Percentiles rank a stretch among this genome's conserved stretches.
phyloP scores from a whole-genome alignment of 768 basidiomycete species.

The Podaxis pistillaris region DNA sequence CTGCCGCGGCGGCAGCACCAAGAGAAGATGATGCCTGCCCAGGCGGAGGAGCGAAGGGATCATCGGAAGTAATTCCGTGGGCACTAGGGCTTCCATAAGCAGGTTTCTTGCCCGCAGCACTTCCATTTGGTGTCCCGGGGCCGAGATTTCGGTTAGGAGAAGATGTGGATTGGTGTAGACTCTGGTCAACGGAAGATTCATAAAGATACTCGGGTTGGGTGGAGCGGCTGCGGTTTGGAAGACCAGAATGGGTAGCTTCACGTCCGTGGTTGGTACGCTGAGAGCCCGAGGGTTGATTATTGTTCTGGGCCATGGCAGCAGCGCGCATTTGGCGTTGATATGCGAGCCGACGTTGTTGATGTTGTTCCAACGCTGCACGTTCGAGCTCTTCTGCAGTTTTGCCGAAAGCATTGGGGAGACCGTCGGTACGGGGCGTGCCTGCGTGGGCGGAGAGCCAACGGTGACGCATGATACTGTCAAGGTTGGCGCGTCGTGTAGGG shows the following conservation, averaged over 20 bases:
- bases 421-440: constrained; percentile 32
- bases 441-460: constrained; percentile 77
- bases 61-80: constrained; percentile 53
- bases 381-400: constrained; percentile 79
- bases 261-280: constrained; percentile 54
- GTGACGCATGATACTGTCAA: constrained; percentile 82
- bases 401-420: constrained; percentile 50
- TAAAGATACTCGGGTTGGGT: constrained; percentile 75
- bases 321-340: constrained; percentile 81
- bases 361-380: constrained; percentile 75
- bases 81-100: constrained; percentile 34
- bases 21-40: constrained; percentile 9
- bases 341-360: constrained; percentile 77
- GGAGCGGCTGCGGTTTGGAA: constrained; percentile 48
- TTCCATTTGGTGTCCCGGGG: constrained; percentile 29
- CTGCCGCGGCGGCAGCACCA: constrained; percentile 19
- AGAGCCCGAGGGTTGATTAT: constrained; percentile 21
- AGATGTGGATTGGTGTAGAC: constrained; percentile 39
- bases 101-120: constrained; percentile 20
- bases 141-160: constrained; percentile 16
- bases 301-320: constrained; percentile 31
- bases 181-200: constrained; percentile 66
- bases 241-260: constrained; percentile 39
- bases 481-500: constrained; percentile 73
- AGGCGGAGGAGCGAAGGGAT: constrained; percentile 64